Conservation (phyloP, 2,329 filamentous ascomycete species). For the Neopestalotiopsis clavispora region DNA sequence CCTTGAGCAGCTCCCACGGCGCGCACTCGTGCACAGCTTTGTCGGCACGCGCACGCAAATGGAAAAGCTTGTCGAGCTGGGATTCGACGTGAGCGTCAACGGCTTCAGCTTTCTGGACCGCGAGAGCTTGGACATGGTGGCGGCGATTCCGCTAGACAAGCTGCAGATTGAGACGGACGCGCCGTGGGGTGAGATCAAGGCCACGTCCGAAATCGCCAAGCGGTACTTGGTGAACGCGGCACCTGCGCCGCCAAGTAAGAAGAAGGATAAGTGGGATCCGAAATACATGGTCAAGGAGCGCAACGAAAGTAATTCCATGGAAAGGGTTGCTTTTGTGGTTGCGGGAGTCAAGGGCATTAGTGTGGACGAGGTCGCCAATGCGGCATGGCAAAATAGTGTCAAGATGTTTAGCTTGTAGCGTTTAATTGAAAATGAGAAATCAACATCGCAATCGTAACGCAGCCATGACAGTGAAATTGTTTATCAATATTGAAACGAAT, state of each 20-base stretch:
- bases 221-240: constrained; percentile 44
- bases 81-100: constrained; percentile 53
- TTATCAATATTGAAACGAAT: too few species aligned
- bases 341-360: constrained; percentile 50
- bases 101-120: constrained; percentile 49
- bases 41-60: constrained; percentile 45
- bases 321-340: constrained; percentile 50
- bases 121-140: constrained; percentile 47
- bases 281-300: constrained; percentile 54
- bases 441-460: too few species aligned
- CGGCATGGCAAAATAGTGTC: constrained; percentile 40
- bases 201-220: constrained; percentile 41
- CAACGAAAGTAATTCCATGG: constrained; percentile 56
- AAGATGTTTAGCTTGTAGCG: constrained; percentile 32
- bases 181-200: constrained; percentile 50
- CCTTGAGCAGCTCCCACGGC: constrained; percentile 37
- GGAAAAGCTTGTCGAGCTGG: constrained; percentile 36
- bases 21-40: constrained; percentile 45
- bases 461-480: too few species aligned
- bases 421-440: neutral
- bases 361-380: constrained; percentile 47
- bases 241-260: constrained; percentile 46
- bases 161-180: constrained; percentile 54
- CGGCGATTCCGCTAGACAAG: constrained; percentile 41
- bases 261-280: constrained; percentile 52